A percentile compares a stretch with the other conserved stretches of the same genome.
phyloP scores from a whole-genome alignment of 2,329 filamentous ascomycete species.

The Arthrinium phaeospermum region DNA sequence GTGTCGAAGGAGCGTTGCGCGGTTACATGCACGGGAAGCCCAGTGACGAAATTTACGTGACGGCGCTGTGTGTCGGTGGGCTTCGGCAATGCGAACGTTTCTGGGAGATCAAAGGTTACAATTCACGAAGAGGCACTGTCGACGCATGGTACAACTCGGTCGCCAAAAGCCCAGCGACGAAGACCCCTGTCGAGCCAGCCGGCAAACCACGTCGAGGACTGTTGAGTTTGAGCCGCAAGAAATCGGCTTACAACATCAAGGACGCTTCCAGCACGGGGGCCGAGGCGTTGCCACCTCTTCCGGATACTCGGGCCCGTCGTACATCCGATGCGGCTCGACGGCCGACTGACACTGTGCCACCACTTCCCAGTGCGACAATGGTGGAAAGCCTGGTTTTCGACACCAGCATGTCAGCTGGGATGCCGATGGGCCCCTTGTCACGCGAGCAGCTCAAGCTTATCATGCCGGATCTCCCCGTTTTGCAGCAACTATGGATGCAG shows the following conservation, averaged over 20 bases:
- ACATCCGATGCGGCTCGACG: constrained; percentile 38
- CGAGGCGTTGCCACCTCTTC: constrained; percentile 20
- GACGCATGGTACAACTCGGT: constrained; percentile 64
- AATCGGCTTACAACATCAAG: constrained; percentile 49
- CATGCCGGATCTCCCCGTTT: constrained; percentile 59
- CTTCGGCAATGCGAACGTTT: constrained; percentile 67
- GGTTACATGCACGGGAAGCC: constrained; percentile 69
- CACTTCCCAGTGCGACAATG: constrained; percentile 24
- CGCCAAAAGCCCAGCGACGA: constrained; percentile 35
- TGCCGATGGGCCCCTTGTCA: constrained; percentile 63
- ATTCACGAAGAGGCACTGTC: constrained; percentile 61
- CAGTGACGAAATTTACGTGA: constrained; percentile 65
- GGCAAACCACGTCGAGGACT: constrained; percentile 57
- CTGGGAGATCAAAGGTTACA: constrained; percentile 72
- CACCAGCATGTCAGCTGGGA: constrained; percentile 65
- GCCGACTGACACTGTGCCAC: constrained; percentile 33
- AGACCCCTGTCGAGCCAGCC: constrained; percentile 48
- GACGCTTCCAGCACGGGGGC: constrained; percentile 31
- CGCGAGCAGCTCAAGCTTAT: constrained; percentile 57
- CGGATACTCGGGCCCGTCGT: constrained; percentile 31
- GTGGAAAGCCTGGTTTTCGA: constrained; percentile 57
- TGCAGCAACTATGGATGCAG: constrained; percentile 67
- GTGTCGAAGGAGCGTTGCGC: constrained; percentile 65
- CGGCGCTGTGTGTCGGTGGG: constrained; percentile 65
- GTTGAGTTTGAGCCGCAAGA: constrained; percentile 62